Conservation (phyloP, 768 basidiomycete species). For the Phanerochaete sordida region DNA sequence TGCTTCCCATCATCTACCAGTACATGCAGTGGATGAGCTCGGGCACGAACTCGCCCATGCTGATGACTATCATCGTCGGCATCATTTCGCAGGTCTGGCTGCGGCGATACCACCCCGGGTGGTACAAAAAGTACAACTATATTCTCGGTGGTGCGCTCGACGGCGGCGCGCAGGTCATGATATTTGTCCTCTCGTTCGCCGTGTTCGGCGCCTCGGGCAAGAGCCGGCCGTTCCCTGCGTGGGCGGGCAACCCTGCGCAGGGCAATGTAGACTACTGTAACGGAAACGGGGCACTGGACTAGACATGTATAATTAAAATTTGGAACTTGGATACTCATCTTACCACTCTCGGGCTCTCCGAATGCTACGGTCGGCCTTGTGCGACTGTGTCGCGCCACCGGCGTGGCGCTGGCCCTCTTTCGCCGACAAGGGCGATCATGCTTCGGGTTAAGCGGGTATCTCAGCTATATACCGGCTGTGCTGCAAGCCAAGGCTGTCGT, state of each 20-base stretch:
- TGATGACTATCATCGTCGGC: conserved; percentile 38
- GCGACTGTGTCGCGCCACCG: too few relatives aligned
- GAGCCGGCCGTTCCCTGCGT: conserved; percentile 47
- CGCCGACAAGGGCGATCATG: too few relatives aligned
- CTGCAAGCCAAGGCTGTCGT: too few relatives aligned
- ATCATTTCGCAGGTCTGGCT: conserved; percentile 50
- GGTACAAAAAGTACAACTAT: conserved; percentile 69
- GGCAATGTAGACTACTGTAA: conserved; percentile 61
- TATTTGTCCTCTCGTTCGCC: conserved; percentile 60
- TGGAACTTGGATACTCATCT: not conserved
- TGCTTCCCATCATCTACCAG: conserved; percentile 53
- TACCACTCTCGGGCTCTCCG: not conserved
- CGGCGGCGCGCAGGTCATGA: conserved; percentile 64
- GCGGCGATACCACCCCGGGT: conserved; percentile 53
- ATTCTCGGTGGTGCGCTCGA: conserved; percentile 64
- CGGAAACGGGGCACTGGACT: conserved; percentile 51
- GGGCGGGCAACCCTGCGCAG: conserved; percentile 50
- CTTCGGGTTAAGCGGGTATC: too few relatives aligned
- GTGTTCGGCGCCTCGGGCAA: conserved; percentile 58
- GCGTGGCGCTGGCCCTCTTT: too few relatives aligned
- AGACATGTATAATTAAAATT: not conserved
- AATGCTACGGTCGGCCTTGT: too few relatives aligned
- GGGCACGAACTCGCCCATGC: conserved; percentile 53
- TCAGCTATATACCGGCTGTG: too few relatives aligned
- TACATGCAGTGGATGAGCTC: conserved; percentile 42